Evolutionary conservation across 164 flowering plant species (phyloP), one percentile per base, ranked within the genome.

Genomic region (Berberis vulgaris): DNA sequence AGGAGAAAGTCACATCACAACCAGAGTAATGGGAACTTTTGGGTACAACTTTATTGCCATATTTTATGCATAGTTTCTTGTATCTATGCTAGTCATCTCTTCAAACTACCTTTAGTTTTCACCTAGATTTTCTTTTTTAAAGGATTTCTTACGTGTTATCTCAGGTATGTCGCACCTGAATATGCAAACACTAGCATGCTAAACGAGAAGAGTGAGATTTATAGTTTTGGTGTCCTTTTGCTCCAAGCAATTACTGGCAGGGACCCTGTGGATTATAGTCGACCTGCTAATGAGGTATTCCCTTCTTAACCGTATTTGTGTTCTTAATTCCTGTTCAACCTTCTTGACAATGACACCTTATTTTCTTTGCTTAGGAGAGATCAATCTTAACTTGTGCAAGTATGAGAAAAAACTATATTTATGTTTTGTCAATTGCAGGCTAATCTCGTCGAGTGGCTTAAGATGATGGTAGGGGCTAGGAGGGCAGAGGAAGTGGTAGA

Each of bases 21-120:
- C 92, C 42, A 73, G 92, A 77, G 92, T 86, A 38, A 86, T 86
- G 92, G 92, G 92, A 52, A 86, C 92, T 49, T 86, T 84, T 72
- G 92, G 92, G 92, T 86, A 80, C n/a, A n/a, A 41, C 45, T 7
- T 7, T 47, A 7, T 11, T 2, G 1, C 6, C 7, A 2, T 46
- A 11, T 12, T 39, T 3, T 6, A 49, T 53, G 4, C 5, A 7
- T 42, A 12, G 2, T 3, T 42, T 9, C 7, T 4, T 42, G 45
- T 44, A 5, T 58, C 26, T n/a, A n/a, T 58, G 11, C n/a, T 58
- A 9, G 41, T 41, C 3, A 10, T 2, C 5, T 59, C 2, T 40
- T 7, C 8, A 45, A 60, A 4, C 3, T 40, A 41, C 2, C 0
- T 43, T 45, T 4, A 9, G 4, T 41, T 43, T 3, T 58, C 13